Percentiles rank a stretch among this genome's conserved stretches.
phyloP scores from a whole-genome alignment of 305 asterid genomes.

The Rubia occidens region DNA sequence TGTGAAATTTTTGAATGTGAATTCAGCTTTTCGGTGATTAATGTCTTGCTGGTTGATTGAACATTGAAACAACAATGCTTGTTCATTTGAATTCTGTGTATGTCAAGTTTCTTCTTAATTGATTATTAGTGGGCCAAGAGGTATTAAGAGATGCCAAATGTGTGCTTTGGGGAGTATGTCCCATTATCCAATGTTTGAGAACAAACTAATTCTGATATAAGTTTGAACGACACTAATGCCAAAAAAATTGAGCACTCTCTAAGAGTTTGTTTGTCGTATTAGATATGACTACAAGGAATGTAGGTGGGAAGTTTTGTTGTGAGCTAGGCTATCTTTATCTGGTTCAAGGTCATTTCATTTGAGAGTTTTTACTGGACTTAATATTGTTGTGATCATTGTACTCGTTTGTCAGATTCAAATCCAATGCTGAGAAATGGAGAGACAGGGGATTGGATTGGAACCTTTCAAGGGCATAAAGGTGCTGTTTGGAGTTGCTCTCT shows the following conservation, averaged over 20 bases:
- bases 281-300: background rate
- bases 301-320: background rate
- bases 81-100: background rate
- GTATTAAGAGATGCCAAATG: background rate
- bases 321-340: background rate
- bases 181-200: background rate
- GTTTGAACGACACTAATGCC: background rate
- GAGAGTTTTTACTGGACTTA: background rate
- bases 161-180: background rate
- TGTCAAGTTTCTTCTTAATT: background rate
- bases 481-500: constrained; percentile 96
- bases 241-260: too few relatives aligned
- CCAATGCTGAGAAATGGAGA: constrained; percentile 97
- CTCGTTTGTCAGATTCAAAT: constrained; percentile 48
- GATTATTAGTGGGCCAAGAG: too few relatives aligned
- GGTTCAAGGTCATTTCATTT: background rate
- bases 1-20: background rate
- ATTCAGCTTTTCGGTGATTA: background rate
- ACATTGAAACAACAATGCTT: background rate
- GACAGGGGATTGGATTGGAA: constrained; percentile 98
- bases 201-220: background rate
- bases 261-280: background rate
- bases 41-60: background rate
- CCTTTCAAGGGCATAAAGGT: constrained; percentile 96
- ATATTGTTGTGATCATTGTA: background rate